Evolutionary conservation across 306 rosid species (phyloP).

Genomic region (Pyrus pyrifolia): DNA sequence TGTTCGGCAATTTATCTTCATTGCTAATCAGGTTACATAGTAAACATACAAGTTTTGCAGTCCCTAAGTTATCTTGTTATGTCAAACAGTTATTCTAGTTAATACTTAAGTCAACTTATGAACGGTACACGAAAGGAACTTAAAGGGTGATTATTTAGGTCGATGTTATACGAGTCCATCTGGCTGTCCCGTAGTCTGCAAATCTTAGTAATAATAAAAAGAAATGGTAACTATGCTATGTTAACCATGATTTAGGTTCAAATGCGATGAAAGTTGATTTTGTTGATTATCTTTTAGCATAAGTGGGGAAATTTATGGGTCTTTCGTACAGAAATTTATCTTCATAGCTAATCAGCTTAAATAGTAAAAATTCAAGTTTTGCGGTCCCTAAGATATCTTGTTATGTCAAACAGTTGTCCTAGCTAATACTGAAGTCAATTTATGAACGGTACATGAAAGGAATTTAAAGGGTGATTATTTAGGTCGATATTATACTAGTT

Average conservation of each 20-base stretch:
- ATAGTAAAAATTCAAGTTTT: neutral
- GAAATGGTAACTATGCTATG: neutral
- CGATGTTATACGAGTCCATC: neutral
- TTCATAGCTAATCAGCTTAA: neutral
- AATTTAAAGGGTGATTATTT: neutral
- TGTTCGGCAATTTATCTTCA: neutral
- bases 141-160: neutral
- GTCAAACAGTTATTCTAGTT: neutral
- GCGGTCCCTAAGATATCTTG: neutral
- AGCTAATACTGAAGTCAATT: neutral
- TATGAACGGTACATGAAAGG: neutral
- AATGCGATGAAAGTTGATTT: neutral
- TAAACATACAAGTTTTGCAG: neutral
- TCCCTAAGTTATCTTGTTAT: neutral
- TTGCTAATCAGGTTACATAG: neutral
- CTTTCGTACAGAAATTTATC: neutral
- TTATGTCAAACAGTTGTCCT: neutral
- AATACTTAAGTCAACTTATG: neutral
- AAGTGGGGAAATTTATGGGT: neutral
- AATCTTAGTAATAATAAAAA: too few relatives aligned
- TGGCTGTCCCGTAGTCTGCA: neutral
- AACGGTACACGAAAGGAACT: neutral
- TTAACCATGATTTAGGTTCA: neutral
- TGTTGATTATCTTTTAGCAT: neutral
- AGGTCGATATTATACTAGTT: neutral